phyloP scores from a whole-genome alignment of 805 yeast species.

The Blastobotrys mokoenaii region DNA sequence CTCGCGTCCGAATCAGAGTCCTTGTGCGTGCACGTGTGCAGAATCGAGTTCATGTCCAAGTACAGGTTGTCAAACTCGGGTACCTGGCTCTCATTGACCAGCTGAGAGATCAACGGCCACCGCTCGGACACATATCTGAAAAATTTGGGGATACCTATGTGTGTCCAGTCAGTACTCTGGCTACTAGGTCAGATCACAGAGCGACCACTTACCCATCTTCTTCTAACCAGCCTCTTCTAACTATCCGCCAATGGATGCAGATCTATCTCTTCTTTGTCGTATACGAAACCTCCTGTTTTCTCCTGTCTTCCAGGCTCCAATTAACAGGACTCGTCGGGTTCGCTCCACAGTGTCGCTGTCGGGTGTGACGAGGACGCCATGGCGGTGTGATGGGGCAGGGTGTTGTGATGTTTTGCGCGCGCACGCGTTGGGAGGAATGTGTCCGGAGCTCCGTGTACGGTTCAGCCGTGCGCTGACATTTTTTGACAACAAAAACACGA shows the following conservation, averaged over 20 bases:
- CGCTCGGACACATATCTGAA: conserved; percentile 95
- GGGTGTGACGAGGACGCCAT: too few relatives aligned
- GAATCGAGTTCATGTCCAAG: conserved; percentile 94
- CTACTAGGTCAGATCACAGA: too few relatives aligned
- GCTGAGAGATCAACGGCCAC: conserved; percentile 93
- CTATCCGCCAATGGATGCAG: background rate
- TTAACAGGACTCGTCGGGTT: too few relatives aligned
- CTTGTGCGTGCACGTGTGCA: conserved; percentile 78
- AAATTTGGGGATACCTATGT: conserved; percentile 98
- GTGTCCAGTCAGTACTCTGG: background rate
- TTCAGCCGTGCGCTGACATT: background rate
- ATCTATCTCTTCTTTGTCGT: background rate
- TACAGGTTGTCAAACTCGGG: conserved; percentile 92
- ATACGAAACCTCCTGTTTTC: too few relatives aligned
- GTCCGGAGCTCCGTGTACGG: too few relatives aligned
- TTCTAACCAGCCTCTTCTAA: background rate
- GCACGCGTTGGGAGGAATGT: too few relatives aligned
- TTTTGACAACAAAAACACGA: background rate
- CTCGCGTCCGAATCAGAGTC: conserved; percentile 60
- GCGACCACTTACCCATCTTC: conserved; percentile 2
- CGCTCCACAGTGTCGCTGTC: too few relatives aligned
- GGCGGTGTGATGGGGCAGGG: too few relatives aligned
- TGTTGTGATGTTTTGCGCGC: too few relatives aligned
- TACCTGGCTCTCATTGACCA: conserved; percentile 69
- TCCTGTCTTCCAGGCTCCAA: too few relatives aligned